Base-by-base conservation (phyloP, 1,284 basidiomycete species). In the Schizophyllum amplum region DNA sequence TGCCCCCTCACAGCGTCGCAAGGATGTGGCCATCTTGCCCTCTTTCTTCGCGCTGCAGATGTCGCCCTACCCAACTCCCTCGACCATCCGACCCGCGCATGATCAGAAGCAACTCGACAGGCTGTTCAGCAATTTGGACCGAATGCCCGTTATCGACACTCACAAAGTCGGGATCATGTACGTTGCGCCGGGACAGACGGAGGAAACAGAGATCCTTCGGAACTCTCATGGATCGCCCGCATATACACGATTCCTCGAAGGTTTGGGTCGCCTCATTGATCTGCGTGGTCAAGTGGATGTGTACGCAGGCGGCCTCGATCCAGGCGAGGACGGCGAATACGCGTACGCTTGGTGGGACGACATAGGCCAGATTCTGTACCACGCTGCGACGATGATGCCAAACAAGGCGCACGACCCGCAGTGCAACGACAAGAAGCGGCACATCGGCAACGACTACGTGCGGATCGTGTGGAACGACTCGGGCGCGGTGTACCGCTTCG, bases 341-440 rank as follows among this genome's bases (percentile, higher is more conserved):
- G 91, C 94, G 0, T 99, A 99, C 67, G 94, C 95, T 0, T 99
- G 96, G 95, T 95, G 94, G 88, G 94, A 99, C 71, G 94, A 98
- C 66, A 95, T 98, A 50, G 87, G 90, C 17, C 97, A 99, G 68
- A 85, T 98, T 59, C 80, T 98, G 55, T 99, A 93, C 71, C 97
- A 99, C 71, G 90, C 94, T 1, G 91, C 96, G 1, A 99, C 97
- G 1, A 85, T 99, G 73, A 99, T 99, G 97, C 97, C 97, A 1
- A 89, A 84, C 54, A 68, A 66, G 51, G 71, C 75, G n/a, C 70
- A 80, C 55, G 88, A 94, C 66, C 81, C 83, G 0, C 78, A 82
- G 53, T 86, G 80, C 67, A 86, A 82, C 59, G 80, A 84, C 75
- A 98, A 98, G 76, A 97, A 97, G 71, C 79, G 87, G 17, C 90